Evolutionary conservation across 768 basidiomycete species (phyloP).

Genomic region (Sporobolomyces roseus): DNA sequence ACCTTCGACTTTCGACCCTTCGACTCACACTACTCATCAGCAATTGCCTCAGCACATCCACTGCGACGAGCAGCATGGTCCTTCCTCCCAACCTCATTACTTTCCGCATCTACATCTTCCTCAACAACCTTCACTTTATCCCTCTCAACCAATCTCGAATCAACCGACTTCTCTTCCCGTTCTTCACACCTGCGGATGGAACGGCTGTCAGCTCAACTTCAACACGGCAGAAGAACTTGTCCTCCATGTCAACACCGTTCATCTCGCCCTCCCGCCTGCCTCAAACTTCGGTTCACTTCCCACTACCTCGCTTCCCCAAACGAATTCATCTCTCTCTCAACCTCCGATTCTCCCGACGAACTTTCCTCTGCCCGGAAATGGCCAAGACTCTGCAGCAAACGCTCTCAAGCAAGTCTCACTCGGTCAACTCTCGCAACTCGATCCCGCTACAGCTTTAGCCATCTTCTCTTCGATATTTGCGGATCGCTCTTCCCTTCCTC

Average conservation of each 20-base stretch:
- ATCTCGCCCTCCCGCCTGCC: neutral
- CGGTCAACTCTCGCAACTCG: slow-evolving; percentile 32
- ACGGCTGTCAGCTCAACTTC: slow-evolving; percentile 12
- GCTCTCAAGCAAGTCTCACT: slow-evolving; percentile 14
- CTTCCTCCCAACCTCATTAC: too few species aligned
- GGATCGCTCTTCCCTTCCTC: neutral
- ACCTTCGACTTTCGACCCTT: slow-evolving; percentile 22
- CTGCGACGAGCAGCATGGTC: slow-evolving; percentile 15
- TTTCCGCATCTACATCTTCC: neutral
- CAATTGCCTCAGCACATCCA: slow-evolving; percentile 30
- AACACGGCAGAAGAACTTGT: slow-evolving; percentile 11
- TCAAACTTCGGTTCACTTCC: neutral
- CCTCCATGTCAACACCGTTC: slow-evolving; percentile 19
- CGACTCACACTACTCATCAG: slow-evolving; percentile 9
- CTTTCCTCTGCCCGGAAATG: too few species aligned
- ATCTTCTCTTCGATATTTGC: slow-evolving; percentile 12
- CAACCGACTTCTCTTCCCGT: too few species aligned
- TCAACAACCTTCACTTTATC: neutral
- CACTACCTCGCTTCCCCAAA: neutral
- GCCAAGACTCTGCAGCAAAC: neutral
- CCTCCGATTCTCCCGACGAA: neutral
- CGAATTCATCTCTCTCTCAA: neutral
- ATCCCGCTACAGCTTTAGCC: slow-evolving; percentile 13
- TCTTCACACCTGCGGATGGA: slow-evolving; percentile 20
- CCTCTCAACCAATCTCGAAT: neutral